Evolutionary conservation across 306 rosid species (phyloP).

Genomic region (Acacia crassicarpa): DNA sequence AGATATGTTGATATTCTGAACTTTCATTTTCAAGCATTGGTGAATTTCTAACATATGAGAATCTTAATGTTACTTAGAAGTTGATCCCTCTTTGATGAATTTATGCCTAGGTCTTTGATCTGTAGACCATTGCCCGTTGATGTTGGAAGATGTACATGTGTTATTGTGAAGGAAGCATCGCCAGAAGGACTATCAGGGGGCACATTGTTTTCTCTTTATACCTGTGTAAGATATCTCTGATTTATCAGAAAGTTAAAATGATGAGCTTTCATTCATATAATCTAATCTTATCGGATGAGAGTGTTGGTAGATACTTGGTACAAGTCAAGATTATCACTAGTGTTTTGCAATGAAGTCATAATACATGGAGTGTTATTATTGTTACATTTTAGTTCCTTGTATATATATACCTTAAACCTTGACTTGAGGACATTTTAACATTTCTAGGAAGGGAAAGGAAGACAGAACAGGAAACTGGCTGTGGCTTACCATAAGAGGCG

Average conservation of each 20-base stretch:
- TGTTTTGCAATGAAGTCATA: not conserved
- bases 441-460: not conserved
- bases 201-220: not conserved
- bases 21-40: not conserved
- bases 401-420: not conserved
- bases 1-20: not conserved
- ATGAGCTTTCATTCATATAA: not conserved
- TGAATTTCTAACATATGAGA: not conserved
- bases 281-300: not conserved
- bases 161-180: constrained; percentile 8
- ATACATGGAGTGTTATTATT: not conserved
- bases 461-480: constrained; percentile 10
- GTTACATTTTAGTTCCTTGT: not conserved
- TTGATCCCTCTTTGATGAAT: not conserved
- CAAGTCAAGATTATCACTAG: not conserved
- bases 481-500: not conserved
- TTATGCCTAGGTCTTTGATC: not conserved
- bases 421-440: not conserved
- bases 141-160: not conserved
- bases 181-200: constrained; percentile 2
- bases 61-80: not conserved
- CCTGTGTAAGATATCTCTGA: not conserved
- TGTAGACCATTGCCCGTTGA: not conserved
- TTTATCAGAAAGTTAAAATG: not conserved
- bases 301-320: not conserved